These are phyloP conservation scores for Lepidopterella palustris DNA, from an alignment of 495 filamentous ascomycete species.

Conservation along the genomic window DNA sequence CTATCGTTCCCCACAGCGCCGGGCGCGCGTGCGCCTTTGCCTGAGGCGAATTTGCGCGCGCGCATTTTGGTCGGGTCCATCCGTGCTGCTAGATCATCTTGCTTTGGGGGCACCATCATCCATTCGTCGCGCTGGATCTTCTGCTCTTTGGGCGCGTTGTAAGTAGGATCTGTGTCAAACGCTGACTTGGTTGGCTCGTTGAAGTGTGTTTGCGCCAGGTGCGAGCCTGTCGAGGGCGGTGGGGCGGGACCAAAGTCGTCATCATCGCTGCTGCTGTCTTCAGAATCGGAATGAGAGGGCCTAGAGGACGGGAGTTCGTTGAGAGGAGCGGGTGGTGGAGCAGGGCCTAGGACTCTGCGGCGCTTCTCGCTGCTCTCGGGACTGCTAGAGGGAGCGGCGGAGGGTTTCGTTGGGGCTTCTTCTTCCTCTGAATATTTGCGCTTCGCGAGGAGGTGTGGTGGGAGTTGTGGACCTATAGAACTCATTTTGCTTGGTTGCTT, in stretches of 20 bases:
- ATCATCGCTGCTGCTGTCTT: constrained; percentile 37
- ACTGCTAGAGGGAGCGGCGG: constrained; percentile 14
- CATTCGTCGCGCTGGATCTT: constrained; percentile 66
- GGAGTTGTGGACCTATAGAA: constrained; percentile 37
- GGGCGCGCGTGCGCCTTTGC: constrained; percentile 50
- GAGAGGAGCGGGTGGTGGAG: constrained; percentile 46
- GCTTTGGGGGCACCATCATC: constrained; percentile 83
- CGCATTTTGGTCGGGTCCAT: constrained; percentile 80
- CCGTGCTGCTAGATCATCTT: constrained; percentile 53
- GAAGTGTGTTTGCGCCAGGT: constrained; percentile 14
- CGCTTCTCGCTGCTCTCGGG: constrained; percentile 39
- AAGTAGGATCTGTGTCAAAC: constrained; percentile 17
- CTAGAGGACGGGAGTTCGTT: constrained; percentile 40
- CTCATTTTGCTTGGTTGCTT: constrained; percentile 36
- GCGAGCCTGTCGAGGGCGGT: constrained; percentile 47
- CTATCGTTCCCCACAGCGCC: constrained; percentile 40
- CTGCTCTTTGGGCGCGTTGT: constrained; percentile 11
- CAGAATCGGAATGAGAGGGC: constrained; percentile 37
- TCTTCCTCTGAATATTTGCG: constrained; percentile 35
- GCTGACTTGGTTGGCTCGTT: neutral
- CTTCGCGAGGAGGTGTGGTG: constrained; percentile 40
- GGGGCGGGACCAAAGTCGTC: constrained; percentile 79
- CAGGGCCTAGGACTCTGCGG: constrained; percentile 39
- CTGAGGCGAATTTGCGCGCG: constrained; percentile 76
- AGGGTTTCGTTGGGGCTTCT: constrained; percentile 22